phyloP scores from a whole-genome alignment of 805 yeast species.

The Teunomyces lycoperdinae region DNA sequence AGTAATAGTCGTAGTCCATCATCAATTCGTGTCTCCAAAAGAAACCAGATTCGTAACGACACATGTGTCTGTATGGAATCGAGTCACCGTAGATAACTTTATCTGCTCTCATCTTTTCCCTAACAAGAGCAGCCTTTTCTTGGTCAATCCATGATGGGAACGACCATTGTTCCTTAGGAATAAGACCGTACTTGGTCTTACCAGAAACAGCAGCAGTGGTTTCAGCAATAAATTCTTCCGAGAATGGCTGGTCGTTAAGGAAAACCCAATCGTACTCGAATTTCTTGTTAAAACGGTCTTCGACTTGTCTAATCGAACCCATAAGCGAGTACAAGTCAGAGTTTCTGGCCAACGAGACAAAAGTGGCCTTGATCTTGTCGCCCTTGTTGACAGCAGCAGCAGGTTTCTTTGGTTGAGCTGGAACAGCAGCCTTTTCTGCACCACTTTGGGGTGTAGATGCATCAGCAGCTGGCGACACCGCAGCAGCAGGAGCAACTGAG shows the following conservation, averaged over 20 bases:
- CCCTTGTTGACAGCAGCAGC: constrained; percentile 6
- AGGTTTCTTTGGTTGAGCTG: constrained; percentile 10
- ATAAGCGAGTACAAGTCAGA: constrained; percentile 61
- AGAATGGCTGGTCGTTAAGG: constrained; percentile 81
- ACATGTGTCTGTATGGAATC: constrained; percentile 85
- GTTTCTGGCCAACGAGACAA: constrained; percentile 78
- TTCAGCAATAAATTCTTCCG: constrained; percentile 71
- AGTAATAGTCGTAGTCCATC: constrained; percentile 81
- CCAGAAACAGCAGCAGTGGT: constrained; percentile 75
- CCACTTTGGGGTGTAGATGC: background rate
- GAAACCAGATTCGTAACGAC: constrained; percentile 88
- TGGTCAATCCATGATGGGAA: constrained; percentile 82
- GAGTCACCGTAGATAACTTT: constrained; percentile 72
- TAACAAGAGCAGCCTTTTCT: constrained; percentile 61
- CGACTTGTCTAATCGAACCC: constrained; percentile 70
- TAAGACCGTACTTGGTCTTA: constrained; percentile 67
- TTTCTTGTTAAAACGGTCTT: constrained; percentile 82
- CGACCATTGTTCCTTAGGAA: constrained; percentile 86
- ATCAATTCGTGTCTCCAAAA: constrained; percentile 76
- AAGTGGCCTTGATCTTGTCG: constrained; percentile 65
- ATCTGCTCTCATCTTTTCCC: constrained; percentile 54
- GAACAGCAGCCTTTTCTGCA: constrained; percentile 6
- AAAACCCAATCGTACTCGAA: constrained; percentile 94
- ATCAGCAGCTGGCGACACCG: background rate
- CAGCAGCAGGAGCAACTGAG: constrained; percentile 7